Conservation (phyloP, 495 filamentous ascomycete species). For the Xylaria sp. region DNA sequence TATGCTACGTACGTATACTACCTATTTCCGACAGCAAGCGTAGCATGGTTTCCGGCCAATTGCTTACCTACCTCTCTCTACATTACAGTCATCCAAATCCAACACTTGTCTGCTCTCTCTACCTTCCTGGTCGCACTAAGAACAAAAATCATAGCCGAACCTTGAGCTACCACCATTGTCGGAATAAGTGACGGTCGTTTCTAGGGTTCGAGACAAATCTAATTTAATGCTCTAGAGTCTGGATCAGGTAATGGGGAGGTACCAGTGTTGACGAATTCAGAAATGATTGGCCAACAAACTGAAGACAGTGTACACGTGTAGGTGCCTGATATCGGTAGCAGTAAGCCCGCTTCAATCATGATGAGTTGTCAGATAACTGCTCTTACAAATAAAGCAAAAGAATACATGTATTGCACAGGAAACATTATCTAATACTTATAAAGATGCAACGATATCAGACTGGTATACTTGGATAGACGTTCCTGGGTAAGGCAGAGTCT, state of each 20-base stretch:
- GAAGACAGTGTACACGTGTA: neutral
- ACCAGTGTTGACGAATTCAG: conserved; percentile 1
- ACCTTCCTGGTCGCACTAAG: neutral
- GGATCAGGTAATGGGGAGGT: neutral
- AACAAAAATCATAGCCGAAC: neutral
- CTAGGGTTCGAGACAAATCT: neutral
- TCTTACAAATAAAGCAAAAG: neutral
- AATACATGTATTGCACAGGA: neutral
- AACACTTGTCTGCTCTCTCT: conserved; percentile 3
- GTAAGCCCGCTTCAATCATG: neutral
- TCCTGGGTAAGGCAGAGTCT: neutral
- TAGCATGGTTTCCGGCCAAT: neutral
- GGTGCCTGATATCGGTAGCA: neutral
- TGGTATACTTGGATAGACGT: too few species aligned
- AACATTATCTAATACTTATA: neutral
- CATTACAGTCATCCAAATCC: conserved; percentile 13
- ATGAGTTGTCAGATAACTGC: neutral
- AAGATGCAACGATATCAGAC: neutral
- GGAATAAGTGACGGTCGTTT: neutral
- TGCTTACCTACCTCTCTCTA: conserved; percentile 18
- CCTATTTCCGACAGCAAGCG: neutral
- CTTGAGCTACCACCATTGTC: neutral
- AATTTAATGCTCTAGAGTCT: neutral
- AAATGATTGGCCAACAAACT: conserved; percentile 7
- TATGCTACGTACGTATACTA: neutral